A percentile compares a stretch with the other conserved stretches of the same genome.
Evolutionary conservation across 2,329 filamentous ascomycete species (phyloP).

Genomic region (Fusarium papillatum): DNA sequence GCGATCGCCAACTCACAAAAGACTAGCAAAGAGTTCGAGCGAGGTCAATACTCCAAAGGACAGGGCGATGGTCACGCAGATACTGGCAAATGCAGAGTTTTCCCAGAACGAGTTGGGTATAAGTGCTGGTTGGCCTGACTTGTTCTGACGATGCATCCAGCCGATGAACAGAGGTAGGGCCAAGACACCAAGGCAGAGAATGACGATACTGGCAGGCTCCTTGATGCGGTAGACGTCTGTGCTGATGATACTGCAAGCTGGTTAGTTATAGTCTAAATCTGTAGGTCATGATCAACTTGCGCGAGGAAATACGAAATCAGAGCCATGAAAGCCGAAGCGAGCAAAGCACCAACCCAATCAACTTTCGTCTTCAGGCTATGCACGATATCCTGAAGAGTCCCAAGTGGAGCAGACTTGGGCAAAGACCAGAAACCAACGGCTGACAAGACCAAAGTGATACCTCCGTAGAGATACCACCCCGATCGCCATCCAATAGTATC

Average conservation of each 20-base stretch:
- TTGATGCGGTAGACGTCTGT: slow-evolving; percentile 56
- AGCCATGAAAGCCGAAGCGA: slow-evolving; percentile 61
- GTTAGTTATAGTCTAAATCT: no score
- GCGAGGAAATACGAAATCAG: slow-evolving; percentile 67
- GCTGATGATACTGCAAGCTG: slow-evolving; percentile 49
- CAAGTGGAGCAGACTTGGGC: slow-evolving; percentile 45
- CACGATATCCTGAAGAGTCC: slow-evolving; percentile 39
- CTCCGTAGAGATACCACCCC: slow-evolving; percentile 58
- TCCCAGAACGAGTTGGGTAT: slow-evolving; percentile 75
- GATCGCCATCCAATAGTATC: slow-evolving; percentile 62
- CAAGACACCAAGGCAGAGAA: slow-evolving; percentile 58
- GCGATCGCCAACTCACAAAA: slow-evolving; percentile 56
- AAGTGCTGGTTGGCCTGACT: slow-evolving; percentile 61
- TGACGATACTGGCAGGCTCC: slow-evolving; percentile 57
- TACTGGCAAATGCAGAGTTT: slow-evolving; percentile 67
- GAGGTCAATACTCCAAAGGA: slow-evolving; percentile 60
- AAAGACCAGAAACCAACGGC: slow-evolving; percentile 52
- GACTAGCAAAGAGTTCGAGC: slow-evolving; percentile 61
- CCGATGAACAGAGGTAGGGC: slow-evolving; percentile 63
- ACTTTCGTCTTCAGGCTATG: slow-evolving; percentile 53
- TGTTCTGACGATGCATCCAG: slow-evolving; percentile 67
- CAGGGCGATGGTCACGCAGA: slow-evolving; percentile 65
- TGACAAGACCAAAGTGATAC: slow-evolving; percentile 52
- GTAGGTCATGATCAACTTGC: slow-evolving; percentile 47
- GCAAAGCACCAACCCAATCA: slow-evolving; percentile 66